A percentile compares a stretch with the other conserved stretches of the same genome.
Evolutionary conservation across 176 grass and related monocot genomes (phyloP).

Genomic region (Oryza meyeriana): DNA sequence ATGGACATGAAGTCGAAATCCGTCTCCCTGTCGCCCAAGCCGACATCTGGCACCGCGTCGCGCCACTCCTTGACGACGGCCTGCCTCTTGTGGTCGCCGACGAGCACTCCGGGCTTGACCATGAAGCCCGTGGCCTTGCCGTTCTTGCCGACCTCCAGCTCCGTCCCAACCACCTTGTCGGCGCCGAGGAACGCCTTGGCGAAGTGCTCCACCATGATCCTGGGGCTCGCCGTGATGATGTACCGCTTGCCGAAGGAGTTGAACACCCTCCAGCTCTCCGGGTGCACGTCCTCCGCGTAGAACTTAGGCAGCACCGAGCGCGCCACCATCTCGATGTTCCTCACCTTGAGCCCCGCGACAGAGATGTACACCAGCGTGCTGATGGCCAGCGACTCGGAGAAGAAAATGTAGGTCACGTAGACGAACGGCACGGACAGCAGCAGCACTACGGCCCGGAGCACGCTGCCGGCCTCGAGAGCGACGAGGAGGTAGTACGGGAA

Average conservation of each 20-base stretch:
- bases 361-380: conserved; percentile 80
- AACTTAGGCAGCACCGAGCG: conserved; percentile 84
- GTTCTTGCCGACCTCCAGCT: conserved; percentile 77
- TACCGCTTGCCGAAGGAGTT: conserved; percentile 64
- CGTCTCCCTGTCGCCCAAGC: conserved; percentile 70
- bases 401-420: conserved; percentile 74
- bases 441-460: conserved; percentile 68
- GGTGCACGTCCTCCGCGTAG: conserved; percentile 93
- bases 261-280: conserved; percentile 96
- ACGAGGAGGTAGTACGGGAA: conserved; percentile 97
- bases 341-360: conserved; percentile 64
- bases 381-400: conserved; percentile 89
- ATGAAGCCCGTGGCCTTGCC: conserved; percentile 86
- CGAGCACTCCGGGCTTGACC: conserved; percentile 61
- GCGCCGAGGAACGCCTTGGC: conserved; percentile 69
- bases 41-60: conserved; percentile 59
- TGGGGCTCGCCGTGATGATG: conserved; percentile 72
- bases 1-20: conserved; percentile 91
- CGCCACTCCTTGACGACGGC: conserved; percentile 67
- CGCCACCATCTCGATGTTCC: conserved; percentile 79
- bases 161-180: conserved; percentile 73
- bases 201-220: conserved; percentile 80
- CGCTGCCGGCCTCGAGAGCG: conserved; percentile 88
- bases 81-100: conserved; percentile 72
- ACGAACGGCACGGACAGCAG: conserved; percentile 77